Evolutionary conservation across 495 filamentous ascomycete genomes (phyloP).

Genomic region (Chaetomium fimeti): DNA sequence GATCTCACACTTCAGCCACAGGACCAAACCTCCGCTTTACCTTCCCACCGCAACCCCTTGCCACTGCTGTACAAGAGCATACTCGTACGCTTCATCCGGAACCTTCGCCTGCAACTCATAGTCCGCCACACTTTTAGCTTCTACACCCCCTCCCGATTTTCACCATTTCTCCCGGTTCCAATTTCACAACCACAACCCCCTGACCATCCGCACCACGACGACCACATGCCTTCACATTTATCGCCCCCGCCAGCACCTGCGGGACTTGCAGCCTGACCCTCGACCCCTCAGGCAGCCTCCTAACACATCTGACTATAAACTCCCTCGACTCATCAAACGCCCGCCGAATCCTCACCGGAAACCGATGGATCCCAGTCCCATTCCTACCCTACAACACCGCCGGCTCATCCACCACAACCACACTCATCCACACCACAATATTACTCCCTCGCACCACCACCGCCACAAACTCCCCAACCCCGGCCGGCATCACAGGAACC

Average conservation of each 20-base stretch:
- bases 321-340: constrained; percentile 8
- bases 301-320: background rate
- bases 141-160: constrained; percentile 1
- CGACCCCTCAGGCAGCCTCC: constrained; percentile 5
- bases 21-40: constrained; percentile 14
- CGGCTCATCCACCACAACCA: background rate
- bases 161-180: background rate
- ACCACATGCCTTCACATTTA: background rate
- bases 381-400: background rate
- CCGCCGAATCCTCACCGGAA: constrained; percentile 1
- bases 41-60: constrained; percentile 15
- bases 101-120: constrained; percentile 9
- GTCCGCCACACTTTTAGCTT: background rate
- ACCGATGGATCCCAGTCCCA: background rate
- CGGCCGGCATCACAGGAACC: background rate
- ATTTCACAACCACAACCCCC: background rate
- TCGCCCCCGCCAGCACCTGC: background rate
- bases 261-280: constrained; percentile 10
- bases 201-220: background rate
- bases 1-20: background rate
- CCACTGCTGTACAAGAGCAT: constrained; percentile 19
- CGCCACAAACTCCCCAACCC: constrained; percentile 8
- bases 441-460: constrained; percentile 14
- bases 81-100: background rate
- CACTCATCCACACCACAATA: constrained; percentile 15